phyloP scores from a whole-genome alignment of 257 asterid genomes.

The Fraxinus quadrangulata region DNA sequence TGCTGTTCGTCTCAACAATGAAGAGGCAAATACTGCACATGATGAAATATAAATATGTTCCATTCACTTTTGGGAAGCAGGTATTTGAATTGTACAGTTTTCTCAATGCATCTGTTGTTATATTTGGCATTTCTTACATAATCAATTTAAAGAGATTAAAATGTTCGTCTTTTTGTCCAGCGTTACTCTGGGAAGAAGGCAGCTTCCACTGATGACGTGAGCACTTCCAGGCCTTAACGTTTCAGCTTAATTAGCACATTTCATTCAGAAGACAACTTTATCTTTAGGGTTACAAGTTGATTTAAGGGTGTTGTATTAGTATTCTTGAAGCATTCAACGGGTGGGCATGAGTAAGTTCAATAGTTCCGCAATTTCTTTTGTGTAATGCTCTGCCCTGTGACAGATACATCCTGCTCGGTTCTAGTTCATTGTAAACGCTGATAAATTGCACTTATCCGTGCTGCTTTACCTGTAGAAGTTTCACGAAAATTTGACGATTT shows the following conservation, averaged over 20 bases:
- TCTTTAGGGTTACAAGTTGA: background rate
- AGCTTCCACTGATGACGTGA: slow-evolving; percentile 59
- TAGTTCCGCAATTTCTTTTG: background rate
- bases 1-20: slow-evolving; percentile 84
- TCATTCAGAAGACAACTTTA: slow-evolving; percentile 22
- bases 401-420: slow-evolving; percentile 1
- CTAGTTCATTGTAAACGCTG: slow-evolving; percentile 20
- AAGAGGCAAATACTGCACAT: slow-evolving; percentile 99
- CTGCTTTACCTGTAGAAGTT: background rate
- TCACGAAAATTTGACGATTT: background rate
- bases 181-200: slow-evolving; percentile 80
- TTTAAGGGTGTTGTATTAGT: background rate
- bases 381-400: slow-evolving; percentile 11
- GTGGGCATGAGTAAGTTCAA: slow-evolving; percentile 1
- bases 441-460: slow-evolving; percentile 2
- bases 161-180: slow-evolving; percentile 44
- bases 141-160: slow-evolving; percentile 2
- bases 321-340: background rate
- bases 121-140: background rate
- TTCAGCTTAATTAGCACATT: slow-evolving; percentile 42
- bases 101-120: background rate
- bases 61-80: slow-evolving; percentile 95
- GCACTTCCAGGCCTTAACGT: slow-evolving; percentile 51
- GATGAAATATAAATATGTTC: slow-evolving; percentile 89
- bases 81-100: slow-evolving; percentile 34